phyloP scores from a whole-genome alignment of 2,329 filamentous ascomycete species.

The Fusarium cyanostomum region DNA sequence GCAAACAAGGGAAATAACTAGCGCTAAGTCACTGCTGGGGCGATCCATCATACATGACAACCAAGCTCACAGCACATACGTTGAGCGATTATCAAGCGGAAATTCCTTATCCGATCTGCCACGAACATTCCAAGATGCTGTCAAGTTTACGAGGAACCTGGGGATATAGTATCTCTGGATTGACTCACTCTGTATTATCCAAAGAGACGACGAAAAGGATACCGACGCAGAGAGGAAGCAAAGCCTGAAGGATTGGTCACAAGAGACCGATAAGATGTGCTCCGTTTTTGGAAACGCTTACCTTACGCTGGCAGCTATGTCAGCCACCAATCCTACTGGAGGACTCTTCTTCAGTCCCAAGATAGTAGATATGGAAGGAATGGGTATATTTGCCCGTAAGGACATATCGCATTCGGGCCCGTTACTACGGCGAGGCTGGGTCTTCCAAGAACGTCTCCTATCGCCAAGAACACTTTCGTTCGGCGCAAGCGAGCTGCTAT shows the following conservation, averaged over 20 bases:
- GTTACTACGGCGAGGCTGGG: neutral
- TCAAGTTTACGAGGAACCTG: neutral
- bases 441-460: neutral
- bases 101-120: neutral
- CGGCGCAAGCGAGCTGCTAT: neutral
- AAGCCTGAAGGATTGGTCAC: neutral
- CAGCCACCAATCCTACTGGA: neutral
- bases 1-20: neutral
- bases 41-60: neutral
- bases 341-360: neutral
- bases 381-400: too few relatives aligned
- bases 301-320: neutral
- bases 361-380: too few relatives aligned
- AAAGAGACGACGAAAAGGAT: neutral
- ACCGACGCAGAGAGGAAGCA: neutral
- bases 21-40: neutral
- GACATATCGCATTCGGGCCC: too few relatives aligned
- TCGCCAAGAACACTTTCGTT: neutral
- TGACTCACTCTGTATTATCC: too few relatives aligned
- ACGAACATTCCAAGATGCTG: neutral
- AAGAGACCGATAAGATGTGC: neutral
- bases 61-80: neutral
- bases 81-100: neutral
- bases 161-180: neutral
- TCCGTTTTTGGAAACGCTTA: neutral